Evolutionary conservation across 108 stramenopile species (phyloP).

Genomic region (Hondaea fermentalgiana): DNA sequence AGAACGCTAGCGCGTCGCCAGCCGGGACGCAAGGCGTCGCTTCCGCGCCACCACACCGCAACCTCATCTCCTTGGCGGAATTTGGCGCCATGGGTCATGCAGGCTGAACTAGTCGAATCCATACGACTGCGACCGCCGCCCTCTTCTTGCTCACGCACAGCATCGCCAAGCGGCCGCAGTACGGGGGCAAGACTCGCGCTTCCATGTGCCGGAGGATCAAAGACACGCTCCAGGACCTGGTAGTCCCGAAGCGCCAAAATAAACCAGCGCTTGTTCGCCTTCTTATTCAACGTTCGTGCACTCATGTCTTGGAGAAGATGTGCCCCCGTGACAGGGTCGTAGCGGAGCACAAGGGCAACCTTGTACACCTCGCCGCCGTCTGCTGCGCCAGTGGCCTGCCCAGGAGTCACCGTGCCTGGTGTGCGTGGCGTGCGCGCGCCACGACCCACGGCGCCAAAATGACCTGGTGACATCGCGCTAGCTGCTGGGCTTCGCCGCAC

Average conservation of each 20-base stretch:
- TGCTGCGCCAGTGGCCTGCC: not conserved
- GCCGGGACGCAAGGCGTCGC: not conserved
- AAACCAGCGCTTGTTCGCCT: not conserved
- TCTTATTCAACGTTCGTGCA: not conserved
- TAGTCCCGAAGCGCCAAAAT: not conserved
- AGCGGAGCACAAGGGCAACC: not conserved
- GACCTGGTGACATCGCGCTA: not conserved
- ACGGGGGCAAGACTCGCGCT: not conserved
- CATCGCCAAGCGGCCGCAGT: not conserved
- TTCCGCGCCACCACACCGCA: slow-evolving; percentile 2
- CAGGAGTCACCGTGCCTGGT: not conserved
- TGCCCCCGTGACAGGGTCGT: slow-evolving; percentile 1
- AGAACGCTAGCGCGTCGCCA: not conserved
- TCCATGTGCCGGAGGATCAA: not conserved
- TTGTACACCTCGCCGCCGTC: not conserved
- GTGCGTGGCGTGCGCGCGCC: not conserved
- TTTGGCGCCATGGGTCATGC: not conserved
- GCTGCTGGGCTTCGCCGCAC: not conserved
- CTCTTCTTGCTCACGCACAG: not conserved
- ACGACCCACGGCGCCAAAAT: not conserved
- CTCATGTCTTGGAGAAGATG: not conserved
- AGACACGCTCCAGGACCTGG: slow-evolving; percentile 17
- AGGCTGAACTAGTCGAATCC: not conserved
- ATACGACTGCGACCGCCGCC: not conserved
- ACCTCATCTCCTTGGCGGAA: not conserved